These are phyloP conservation scores for Scedosporium apiospermum DNA, from an alignment of 2,329 filamentous ascomycete genomes.

Conservation along the genomic window DNA sequence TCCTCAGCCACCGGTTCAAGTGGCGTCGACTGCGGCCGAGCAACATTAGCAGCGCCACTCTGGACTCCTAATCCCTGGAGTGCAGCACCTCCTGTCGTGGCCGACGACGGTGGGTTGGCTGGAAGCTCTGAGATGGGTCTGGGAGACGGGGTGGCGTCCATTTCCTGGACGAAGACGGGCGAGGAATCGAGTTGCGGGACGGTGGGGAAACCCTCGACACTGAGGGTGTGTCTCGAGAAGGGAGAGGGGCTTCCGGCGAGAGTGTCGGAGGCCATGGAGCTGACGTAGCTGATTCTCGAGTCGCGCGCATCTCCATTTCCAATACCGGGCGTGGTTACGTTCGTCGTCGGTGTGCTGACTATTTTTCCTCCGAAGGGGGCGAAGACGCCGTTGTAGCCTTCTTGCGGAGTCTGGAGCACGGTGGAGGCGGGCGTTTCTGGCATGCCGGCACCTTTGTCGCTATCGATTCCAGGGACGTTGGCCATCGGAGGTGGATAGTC, in stretches of 20 bases:
- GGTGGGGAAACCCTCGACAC: constrained; percentile 15
- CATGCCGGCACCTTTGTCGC: constrained; percentile 15
- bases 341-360: constrained; percentile 13
- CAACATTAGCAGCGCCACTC: background rate
- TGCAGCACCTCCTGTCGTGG: background rate
- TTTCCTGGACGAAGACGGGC: constrained; percentile 16
- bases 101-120: constrained; percentile 8
- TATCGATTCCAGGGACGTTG: background rate
- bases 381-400: constrained; percentile 24
- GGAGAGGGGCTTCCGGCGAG: background rate
- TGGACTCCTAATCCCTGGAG: background rate
- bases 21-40: background rate
- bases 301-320: background rate
- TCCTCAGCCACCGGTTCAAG: constrained; percentile 1
- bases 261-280: constrained; percentile 15
- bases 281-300: constrained; percentile 7
- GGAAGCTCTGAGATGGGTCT: constrained; percentile 22
- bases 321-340: background rate
- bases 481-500: background rate
- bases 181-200: background rate
- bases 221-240: background rate
- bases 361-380: constrained; percentile 34
- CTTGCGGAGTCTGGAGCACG: background rate
- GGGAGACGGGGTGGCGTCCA: constrained; percentile 23
- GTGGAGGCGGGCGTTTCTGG: constrained; percentile 8